Evolutionary conservation across 116 monocot species (phyloP), one percentile per base, ranked within the genome.

Genomic region (Trichopus zeylanicus): DNA sequence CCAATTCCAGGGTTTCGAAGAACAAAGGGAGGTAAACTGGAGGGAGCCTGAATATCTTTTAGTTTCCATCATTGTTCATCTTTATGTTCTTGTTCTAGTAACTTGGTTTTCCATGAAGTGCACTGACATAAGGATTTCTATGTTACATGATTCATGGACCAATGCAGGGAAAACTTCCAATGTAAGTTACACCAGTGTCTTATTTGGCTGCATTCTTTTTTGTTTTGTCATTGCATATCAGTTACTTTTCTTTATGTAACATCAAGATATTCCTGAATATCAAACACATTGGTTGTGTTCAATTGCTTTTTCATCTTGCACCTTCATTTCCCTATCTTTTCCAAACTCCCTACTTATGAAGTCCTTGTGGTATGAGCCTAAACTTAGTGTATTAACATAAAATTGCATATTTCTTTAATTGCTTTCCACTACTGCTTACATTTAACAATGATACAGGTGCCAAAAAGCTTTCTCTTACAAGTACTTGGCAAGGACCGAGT

Each of bases 1-100:
- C 87, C 87, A 19, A 71, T 87, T 52, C 87, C 87, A 56, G 87
- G 87, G n/a, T 87, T 87, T 53, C 82, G 87, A 30, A 73, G 68
- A 56, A 79, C 53, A 70, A 87, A 87, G 76, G 87, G 87, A 79
- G 87, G 87, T 82, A 58, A 47, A 6, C 10, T 57, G 20, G 13
- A 53, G 8, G 19, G 4, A 49, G 2, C 24, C 10, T 35, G 34
- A 35, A 6, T 35, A 35, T 6, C 10, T 6, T 6, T 6, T 10
- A 6, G 34, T 35, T 4, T 34, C 18, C 29, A 29, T 51, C 22
- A 39, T 16, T 55, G 16, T 26, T 35, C 20, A 29, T 34, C 1
- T 33, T 3, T 57, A 22, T 57, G 18, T 9, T 9, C 30, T 63
- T 34, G 24, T 24, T 47, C 24, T 23, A 19, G 35, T 33, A 16